Percentiles rank a stretch among this genome's conserved stretches.
These are phyloP conservation scores for Nakazawaea sp. DNA, from an alignment of 805 yeast species.

Conservation along the genomic window DNA sequence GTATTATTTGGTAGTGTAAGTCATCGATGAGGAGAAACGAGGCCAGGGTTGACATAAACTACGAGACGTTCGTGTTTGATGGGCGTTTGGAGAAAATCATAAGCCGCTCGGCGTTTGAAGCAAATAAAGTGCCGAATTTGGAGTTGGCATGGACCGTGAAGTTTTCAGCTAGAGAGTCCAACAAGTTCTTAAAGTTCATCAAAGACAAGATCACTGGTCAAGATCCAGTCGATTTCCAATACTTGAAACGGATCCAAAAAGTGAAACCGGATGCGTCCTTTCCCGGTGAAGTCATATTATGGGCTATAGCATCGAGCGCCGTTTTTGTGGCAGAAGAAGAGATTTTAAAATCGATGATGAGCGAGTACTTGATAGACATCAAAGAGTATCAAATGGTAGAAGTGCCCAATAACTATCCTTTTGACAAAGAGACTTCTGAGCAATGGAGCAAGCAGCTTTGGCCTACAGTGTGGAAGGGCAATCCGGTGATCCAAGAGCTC, in stretches of 20 bases:
- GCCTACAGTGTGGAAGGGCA: constrained; percentile 95
- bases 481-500: constrained; percentile 67
- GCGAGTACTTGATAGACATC: not conserved
- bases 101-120: constrained; percentile 18
- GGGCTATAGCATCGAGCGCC: constrained; percentile 10
- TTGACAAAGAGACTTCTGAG: constrained; percentile 55
- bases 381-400: constrained; percentile 10
- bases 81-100: constrained; percentile 31
- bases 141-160: constrained; percentile 36
- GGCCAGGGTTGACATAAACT: constrained; percentile 29
- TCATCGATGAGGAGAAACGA: not conserved
- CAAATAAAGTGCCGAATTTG: constrained; percentile 21
- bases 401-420: constrained; percentile 62
- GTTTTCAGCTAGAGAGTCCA: constrained; percentile 28
- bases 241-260: constrained; percentile 52
- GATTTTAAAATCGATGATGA: not conserved
- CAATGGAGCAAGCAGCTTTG: constrained; percentile 67
- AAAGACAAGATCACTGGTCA: constrained; percentile 16
- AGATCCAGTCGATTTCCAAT: constrained; percentile 25
- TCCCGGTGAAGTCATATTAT: constrained; percentile 1
- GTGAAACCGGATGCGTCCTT: no score
- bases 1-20: not conserved
- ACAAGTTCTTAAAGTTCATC: constrained; percentile 19
- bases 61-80: constrained; percentile 31
- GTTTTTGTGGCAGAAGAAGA: not conserved